Evolutionary conservation across 2,329 filamentous ascomycete species (phyloP), one percentile per base, ranked within the genome.

Genomic region (Ceratocystis lukuohia): DNA sequence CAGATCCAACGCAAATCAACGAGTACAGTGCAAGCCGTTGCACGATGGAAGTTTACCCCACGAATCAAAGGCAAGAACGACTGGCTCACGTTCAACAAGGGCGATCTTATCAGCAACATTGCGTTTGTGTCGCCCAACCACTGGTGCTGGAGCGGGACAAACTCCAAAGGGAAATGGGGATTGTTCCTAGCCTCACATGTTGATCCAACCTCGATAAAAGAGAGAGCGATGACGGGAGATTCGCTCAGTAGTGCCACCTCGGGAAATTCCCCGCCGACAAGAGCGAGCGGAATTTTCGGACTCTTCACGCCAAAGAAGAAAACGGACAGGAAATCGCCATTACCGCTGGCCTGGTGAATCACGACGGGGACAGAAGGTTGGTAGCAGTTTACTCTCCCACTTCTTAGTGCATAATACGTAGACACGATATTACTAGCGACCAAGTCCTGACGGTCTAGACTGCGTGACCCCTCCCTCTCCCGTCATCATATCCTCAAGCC

Each of bases 81-180:
- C 10, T 84, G 82, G 82, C 74, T 84, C n/a, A 78, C 76, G 69
- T 83, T 89, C 71, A 84, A 86, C 37, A 87, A 86, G 72, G 84
- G 83, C 22, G 86, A 89, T 69, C 77, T 80, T 2, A 86, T 88
- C 17, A 84, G 80, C 69, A 89, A 86, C 74, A 89, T 83, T 28
- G 76, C 75, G 64, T 83, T 80, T 76, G 70, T 75, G 1, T 76
- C 79, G 66, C 73, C 75, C 25, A 78, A 79, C 12, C 79, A 81
- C 68, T 84, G 81, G 81, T 84, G 80, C 72, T 84, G 81, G 81
- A 78, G 78, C 0, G 81, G 81, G 1, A 79, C 74, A 17, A 83
- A 81, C 67, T 70, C 78, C 46, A 81, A 79, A 68, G 80, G 80
- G 3, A 80, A 78, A 72, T 79, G 76, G 74, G 81, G 81, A 30